Evolutionary conservation across 2,329 filamentous ascomycete genomes (phyloP).

Genomic region (Claviceps quebecensis): DNA sequence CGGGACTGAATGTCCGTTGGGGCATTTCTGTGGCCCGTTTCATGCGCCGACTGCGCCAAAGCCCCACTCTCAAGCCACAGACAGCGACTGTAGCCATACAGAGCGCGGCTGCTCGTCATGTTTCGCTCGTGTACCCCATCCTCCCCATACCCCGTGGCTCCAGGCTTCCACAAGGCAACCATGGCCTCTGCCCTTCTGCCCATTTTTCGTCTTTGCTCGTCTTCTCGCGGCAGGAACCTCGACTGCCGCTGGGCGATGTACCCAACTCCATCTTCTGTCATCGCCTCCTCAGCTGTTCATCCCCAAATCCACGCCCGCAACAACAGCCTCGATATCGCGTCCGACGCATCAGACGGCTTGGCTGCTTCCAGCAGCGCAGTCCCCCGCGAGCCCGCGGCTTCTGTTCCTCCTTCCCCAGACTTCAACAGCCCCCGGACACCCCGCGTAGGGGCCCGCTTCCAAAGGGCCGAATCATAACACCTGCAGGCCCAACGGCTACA

Average conservation of each 20-base stretch:
- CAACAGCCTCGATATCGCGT: not conserved
- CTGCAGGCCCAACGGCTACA: conserved; percentile 16
- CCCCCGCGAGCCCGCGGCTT: not conserved
- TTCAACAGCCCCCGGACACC: conserved; percentile 3
- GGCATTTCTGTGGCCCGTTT: not conserved
- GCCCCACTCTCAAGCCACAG: not conserved
- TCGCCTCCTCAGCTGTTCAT: not conserved
- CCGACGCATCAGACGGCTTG: not conserved
- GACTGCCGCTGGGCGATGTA: not conserved
- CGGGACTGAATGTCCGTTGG: not conserved
- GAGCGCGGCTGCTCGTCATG: not conserved
- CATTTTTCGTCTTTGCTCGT: not conserved
- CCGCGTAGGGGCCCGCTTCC: conserved; percentile 20
- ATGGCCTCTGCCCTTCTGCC: not conserved
- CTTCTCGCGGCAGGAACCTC: not conserved
- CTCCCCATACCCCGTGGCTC: not conserved
- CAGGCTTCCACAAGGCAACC: not conserved
- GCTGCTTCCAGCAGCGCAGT: not conserved
- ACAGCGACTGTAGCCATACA: not conserved
- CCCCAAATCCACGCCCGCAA: not conserved
- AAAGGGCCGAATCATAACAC: conserved; percentile 23
- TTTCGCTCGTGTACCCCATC: conserved; percentile 2
- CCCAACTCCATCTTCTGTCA: not conserved
- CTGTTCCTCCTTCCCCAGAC: conserved; percentile 7
- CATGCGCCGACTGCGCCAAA: not conserved